Conservation (phyloP, 352 stramenopile species). For the Globisporangium middletonii region DNA sequence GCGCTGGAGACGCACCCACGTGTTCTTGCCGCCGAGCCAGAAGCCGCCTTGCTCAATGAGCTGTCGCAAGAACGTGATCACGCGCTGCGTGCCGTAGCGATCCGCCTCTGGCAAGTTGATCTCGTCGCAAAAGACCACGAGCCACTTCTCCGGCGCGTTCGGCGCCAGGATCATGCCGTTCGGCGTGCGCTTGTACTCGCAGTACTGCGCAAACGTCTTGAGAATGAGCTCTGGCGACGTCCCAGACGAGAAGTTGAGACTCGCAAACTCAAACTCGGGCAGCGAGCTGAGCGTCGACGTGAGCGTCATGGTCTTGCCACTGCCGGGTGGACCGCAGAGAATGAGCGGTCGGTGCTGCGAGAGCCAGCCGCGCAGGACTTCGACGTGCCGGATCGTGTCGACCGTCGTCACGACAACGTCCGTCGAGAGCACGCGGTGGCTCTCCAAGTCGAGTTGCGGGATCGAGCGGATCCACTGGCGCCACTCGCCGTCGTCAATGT, state of each 20-base stretch:
- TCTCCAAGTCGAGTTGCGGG: slow-evolving; percentile 97
- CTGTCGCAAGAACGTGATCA: slow-evolving; percentile 99
- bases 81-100: slow-evolving; percentile 97
- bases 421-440: slow-evolving; percentile 93
- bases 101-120: slow-evolving; percentile 99
- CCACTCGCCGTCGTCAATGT: slow-evolving; percentile 96
- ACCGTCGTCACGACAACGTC: slow-evolving; percentile 99
- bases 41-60: slow-evolving; percentile 96
- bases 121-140: slow-evolving; percentile 99
- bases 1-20: slow-evolving; percentile 89
- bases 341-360: slow-evolving; percentile 95
- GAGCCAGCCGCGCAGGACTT: slow-evolving; percentile 97
- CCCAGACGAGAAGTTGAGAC: slow-evolving; percentile 98
- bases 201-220: slow-evolving; percentile 99
- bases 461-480: slow-evolving; percentile 95
- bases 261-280: slow-evolving; percentile 97
- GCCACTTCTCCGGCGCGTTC: slow-evolving; percentile 93
- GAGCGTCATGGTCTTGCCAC: slow-evolving; percentile 99
- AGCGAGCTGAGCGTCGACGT: slow-evolving; percentile 96
- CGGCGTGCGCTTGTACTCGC: slow-evolving; percentile 96
- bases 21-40: slow-evolving; percentile 83
- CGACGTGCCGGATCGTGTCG: slow-evolving; percentile 98
- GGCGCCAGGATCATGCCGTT: slow-evolving; percentile 96
- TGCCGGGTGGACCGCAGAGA: slow-evolving; percentile 97
- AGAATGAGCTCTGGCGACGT: slow-evolving; percentile 98